Percentiles rank a stretch among this genome's conserved stretches.
These are phyloP conservation scores for Cystofilobasidium capitatum DNA, from an alignment of 768 basidiomycete genomes.

Conservation along the genomic window DNA sequence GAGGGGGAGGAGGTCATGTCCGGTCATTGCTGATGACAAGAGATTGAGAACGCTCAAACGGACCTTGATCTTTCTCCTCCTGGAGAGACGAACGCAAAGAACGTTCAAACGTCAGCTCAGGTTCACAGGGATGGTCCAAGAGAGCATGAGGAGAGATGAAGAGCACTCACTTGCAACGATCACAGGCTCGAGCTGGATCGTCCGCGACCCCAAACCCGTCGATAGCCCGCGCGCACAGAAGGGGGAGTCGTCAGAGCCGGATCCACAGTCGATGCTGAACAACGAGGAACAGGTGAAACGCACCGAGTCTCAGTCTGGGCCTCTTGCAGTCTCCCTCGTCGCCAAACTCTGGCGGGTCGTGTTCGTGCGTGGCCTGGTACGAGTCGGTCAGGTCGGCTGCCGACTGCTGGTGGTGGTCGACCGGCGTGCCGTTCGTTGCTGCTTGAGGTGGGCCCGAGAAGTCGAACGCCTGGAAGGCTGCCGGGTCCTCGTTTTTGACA, in stretches of 20 bases:
- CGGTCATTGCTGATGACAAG: too few species aligned
- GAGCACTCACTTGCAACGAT: constrained; percentile 25
- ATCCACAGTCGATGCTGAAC: neutral
- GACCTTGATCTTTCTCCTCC: constrained; percentile 27
- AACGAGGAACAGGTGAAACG: neutral
- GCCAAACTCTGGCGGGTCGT: constrained; percentile 24
- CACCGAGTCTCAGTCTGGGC: constrained; percentile 34
- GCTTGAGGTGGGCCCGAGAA: too few species aligned
- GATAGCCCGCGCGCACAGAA: too few species aligned
- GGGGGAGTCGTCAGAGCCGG: neutral
- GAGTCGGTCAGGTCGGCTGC: neutral
- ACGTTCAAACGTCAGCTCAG: neutral
- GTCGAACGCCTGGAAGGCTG: too few species aligned
- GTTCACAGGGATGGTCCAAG: too few species aligned
- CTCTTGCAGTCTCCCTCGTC: constrained; percentile 30
- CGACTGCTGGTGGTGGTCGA: too few species aligned
- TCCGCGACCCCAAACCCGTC: neutral
- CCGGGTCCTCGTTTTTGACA: too few species aligned
- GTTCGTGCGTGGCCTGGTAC: neutral
- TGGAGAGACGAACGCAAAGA: neutral
- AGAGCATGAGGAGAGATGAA: too few species aligned
- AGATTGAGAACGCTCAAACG: neutral
- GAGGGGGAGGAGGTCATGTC: too few species aligned
- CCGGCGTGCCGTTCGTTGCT: too few species aligned
- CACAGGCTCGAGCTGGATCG: constrained; percentile 21